Evolutionary conservation across 2,329 filamentous ascomycete species (phyloP).

Genomic region (Thermoascus crustaceus): DNA sequence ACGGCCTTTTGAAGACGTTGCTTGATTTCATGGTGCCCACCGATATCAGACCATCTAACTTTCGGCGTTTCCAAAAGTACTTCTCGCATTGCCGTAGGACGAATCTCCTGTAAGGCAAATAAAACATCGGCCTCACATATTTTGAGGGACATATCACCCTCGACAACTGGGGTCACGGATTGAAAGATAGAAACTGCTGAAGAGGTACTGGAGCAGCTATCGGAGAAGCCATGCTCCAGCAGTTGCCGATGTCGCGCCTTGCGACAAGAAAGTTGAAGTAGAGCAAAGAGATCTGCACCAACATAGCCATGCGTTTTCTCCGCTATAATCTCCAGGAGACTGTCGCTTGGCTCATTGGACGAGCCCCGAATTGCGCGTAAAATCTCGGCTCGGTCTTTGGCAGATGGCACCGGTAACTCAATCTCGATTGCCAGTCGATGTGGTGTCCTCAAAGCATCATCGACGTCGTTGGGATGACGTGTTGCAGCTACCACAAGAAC

Average conservation of each 20-base stretch:
- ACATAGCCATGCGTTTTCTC: slow-evolving; percentile 82
- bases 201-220: neutral
- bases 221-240: slow-evolving; percentile 4
- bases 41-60: slow-evolving; percentile 79
- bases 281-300: slow-evolving; percentile 61
- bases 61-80: slow-evolving; percentile 82
- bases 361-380: slow-evolving; percentile 52
- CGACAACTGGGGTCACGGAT: too few relatives aligned
- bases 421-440: slow-evolving; percentile 61
- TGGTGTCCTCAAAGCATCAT: slow-evolving; percentile 56
- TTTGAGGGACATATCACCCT: slow-evolving; percentile 15
- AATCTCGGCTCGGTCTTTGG: slow-evolving; percentile 63
- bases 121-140: slow-evolving; percentile 30
- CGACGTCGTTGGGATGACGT: slow-evolving; percentile 63
- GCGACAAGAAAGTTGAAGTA: slow-evolving; percentile 50
- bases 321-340: slow-evolving; percentile 53
- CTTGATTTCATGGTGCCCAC: slow-evolving; percentile 73
- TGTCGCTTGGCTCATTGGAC: slow-evolving; percentile 42
- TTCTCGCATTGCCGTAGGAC: slow-evolving; percentile 79
- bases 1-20: slow-evolving; percentile 53
- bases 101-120: slow-evolving; percentile 57
- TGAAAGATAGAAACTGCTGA: too few relatives aligned
- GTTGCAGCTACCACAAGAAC: slow-evolving; percentile 71
- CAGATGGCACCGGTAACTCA: slow-evolving; percentile 69
- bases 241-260: slow-evolving; percentile 29